phyloP scores from a whole-genome alignment of 2,329 filamentous ascomycete species.

The Aspergillaceae sp. region DNA sequence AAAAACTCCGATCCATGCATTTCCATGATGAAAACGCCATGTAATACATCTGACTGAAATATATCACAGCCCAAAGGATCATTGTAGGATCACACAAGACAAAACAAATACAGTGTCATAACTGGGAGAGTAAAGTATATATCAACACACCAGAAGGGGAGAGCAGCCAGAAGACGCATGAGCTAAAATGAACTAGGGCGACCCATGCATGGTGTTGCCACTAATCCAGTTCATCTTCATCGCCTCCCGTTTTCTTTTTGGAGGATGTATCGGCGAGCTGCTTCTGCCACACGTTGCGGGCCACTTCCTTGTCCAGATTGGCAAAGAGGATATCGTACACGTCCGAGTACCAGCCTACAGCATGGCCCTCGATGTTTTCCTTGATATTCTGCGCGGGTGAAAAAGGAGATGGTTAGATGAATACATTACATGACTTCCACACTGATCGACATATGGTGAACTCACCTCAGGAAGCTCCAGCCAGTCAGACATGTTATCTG shows the following conservation, averaged over 20 bases:
- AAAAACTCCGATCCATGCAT: slow-evolving; percentile 28
- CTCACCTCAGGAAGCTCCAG: slow-evolving; percentile 89
- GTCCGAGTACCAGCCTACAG: slow-evolving; percentile 87
- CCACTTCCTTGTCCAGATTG: slow-evolving; percentile 61
- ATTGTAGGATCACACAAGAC: slow-evolving; percentile 1
- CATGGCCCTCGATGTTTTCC: slow-evolving; percentile 82
- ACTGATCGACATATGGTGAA: slow-evolving; percentile 12
- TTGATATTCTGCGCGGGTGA: slow-evolving; percentile 74
- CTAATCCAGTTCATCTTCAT: slow-evolving; percentile 21
- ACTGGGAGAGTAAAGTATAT: slow-evolving; percentile 7
- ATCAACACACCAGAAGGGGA: slow-evolving; percentile 7
- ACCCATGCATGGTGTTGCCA: background rate
- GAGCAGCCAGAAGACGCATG: background rate
- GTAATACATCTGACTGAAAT: slow-evolving; percentile 14
- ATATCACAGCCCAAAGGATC: slow-evolving; percentile 7
- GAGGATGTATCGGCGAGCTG: slow-evolving; percentile 51
- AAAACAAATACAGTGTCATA: background rate
- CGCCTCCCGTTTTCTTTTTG: slow-evolving; percentile 36
- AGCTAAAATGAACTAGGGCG: background rate
- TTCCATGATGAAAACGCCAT: slow-evolving; percentile 23
- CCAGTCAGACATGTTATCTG: slow-evolving; percentile 96
- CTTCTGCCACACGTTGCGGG: slow-evolving; percentile 64
- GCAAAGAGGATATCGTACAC: slow-evolving; percentile 90
- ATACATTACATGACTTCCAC: slow-evolving; percentile 2
- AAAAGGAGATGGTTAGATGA: slow-evolving; percentile 9